These are phyloP conservation scores for Zymoseptoria brevis DNA, from an alignment of 2,329 filamentous ascomycete genomes.

Conservation along the genomic window DNA sequence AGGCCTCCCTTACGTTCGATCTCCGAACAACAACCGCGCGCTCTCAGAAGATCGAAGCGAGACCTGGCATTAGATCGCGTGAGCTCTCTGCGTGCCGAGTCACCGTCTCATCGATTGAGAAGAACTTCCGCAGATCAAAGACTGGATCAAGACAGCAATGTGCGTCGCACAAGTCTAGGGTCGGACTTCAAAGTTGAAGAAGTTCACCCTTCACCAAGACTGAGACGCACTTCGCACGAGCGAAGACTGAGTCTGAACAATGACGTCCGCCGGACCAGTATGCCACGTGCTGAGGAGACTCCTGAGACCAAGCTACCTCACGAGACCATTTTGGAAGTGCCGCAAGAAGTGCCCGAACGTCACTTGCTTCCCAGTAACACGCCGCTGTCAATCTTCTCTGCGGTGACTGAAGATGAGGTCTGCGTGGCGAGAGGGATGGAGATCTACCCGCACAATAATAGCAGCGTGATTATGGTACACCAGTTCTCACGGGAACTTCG, in stretches of 20 bases:
- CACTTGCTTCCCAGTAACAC: conserved; percentile 19
- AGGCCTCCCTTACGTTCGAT: background rate
- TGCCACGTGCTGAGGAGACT: background rate
- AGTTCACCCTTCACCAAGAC: conserved; percentile 4
- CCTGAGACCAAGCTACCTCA: background rate
- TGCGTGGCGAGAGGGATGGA: conserved; percentile 54
- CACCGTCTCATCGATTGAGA: conserved; percentile 1
- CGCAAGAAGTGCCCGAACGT: conserved; percentile 19
- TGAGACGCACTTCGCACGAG: conserved; percentile 16
- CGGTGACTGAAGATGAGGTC: conserved; percentile 40
- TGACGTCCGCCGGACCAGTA: conserved; percentile 15
- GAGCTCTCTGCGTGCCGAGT: conserved; percentile 3
- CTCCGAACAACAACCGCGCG: background rate
- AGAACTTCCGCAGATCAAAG: conserved; percentile 6
- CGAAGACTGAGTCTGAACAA: conserved; percentile 14
- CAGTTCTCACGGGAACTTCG: conserved; percentile 25
- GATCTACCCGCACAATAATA: conserved; percentile 56
- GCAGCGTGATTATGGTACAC: conserved; percentile 57
- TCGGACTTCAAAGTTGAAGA: background rate
- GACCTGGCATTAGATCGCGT: conserved; percentile 10
- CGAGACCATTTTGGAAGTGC: conserved; percentile 9
- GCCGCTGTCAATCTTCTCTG: conserved; percentile 21
- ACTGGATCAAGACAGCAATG: background rate
- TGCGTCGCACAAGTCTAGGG: background rate
- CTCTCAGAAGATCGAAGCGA: conserved; percentile 11